A percentile compares a stretch with the other conserved stretches of the same genome.
Conservation (phyloP, 2,329 filamentous ascomycete genomes). For the Albifimbria verrucaria region DNA sequence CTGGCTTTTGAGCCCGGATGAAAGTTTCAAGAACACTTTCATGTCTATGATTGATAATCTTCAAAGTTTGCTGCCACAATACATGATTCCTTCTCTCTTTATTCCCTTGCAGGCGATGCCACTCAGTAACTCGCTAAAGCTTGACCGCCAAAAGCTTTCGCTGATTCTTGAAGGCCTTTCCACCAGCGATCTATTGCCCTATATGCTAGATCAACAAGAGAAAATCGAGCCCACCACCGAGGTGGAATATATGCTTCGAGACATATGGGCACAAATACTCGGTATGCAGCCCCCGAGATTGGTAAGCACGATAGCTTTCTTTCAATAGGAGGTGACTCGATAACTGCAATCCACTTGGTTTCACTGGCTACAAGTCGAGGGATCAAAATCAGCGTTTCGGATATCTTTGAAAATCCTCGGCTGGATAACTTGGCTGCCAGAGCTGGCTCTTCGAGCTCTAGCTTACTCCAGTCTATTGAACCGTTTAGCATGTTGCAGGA, state of each 20-base stretch:
- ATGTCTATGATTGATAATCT: too few species aligned
- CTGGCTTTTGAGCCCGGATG: too few species aligned
- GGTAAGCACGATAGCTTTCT: conserved; percentile 36
- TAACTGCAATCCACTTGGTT: conserved; percentile 42
- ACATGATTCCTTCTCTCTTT: too few species aligned
- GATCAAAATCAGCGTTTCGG: conserved; percentile 36
- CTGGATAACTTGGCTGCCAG: conserved; percentile 36
- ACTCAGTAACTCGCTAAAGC: too few species aligned
- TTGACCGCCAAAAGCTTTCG: too few species aligned
- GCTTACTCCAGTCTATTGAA: neutral
- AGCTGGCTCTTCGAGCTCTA: too few species aligned
- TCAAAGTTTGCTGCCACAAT: too few species aligned
- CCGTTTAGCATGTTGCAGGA: neutral
- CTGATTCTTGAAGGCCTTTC: conserved; percentile 4
- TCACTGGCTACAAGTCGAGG: conserved; percentile 30
- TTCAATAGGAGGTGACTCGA: conserved; percentile 41
- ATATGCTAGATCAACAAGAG: neutral
- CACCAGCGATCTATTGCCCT: conserved; percentile 4
- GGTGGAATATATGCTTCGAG: conserved; percentile 29
- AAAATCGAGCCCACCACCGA: conserved; percentile 22
- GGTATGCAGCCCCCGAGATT: conserved; percentile 22
- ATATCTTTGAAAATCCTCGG: conserved; percentile 36
- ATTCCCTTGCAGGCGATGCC: too few species aligned
- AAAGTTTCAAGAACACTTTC: too few species aligned
- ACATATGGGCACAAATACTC: conserved; percentile 29